Evolutionary conservation across 192 early-diverging fungal genomes (phyloP).

Genomic region (Allomyces macrogynus): DNA sequence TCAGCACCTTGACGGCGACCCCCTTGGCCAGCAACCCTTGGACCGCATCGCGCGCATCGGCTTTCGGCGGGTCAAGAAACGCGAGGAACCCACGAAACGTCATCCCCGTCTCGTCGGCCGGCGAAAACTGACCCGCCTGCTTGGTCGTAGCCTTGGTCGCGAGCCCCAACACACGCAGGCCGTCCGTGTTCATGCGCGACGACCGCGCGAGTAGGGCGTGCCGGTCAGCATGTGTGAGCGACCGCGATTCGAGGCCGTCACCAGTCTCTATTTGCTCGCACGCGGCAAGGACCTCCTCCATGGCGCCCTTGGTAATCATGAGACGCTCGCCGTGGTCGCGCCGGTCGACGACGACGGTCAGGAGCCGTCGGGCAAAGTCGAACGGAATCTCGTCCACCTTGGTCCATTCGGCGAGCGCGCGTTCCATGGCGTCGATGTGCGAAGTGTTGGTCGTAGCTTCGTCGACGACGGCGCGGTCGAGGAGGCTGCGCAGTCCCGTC

Average conservation of each 20-base stretch:
- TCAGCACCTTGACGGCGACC: conserved; percentile 28
- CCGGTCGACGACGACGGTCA: conserved; percentile 22
- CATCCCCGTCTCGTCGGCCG: conserved; percentile 18
- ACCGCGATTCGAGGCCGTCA: background rate
- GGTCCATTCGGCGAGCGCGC: conserved; percentile 2
- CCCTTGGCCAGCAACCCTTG: conserved; percentile 13
- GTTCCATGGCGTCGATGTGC: background rate
- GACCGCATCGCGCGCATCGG: conserved; percentile 16
- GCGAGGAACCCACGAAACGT: conserved; percentile 21
- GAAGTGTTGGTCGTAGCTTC: conserved; percentile 8
- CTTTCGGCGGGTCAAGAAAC: conserved; percentile 30
- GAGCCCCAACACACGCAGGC: conserved; percentile 25
- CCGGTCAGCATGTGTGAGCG: background rate
- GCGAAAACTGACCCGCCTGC: conserved; percentile 5
- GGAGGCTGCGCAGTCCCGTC: conserved; percentile 21
- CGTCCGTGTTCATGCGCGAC: conserved; percentile 14
- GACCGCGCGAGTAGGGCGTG: conserved; percentile 3
- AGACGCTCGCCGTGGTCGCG: conserved; percentile 2
- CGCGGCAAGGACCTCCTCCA: conserved; percentile 20
- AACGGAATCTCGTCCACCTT: conserved; percentile 29
- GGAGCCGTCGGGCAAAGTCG: conserved; percentile 26
- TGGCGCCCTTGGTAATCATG: conserved; percentile 22
- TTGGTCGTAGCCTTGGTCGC: conserved; percentile 13
- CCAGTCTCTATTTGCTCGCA: conserved; percentile 17
- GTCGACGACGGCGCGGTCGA: conserved; percentile 22